Conservation (phyloP, 2,329 filamentous ascomycete species). For the Cladophialophora bantiana region DNA sequence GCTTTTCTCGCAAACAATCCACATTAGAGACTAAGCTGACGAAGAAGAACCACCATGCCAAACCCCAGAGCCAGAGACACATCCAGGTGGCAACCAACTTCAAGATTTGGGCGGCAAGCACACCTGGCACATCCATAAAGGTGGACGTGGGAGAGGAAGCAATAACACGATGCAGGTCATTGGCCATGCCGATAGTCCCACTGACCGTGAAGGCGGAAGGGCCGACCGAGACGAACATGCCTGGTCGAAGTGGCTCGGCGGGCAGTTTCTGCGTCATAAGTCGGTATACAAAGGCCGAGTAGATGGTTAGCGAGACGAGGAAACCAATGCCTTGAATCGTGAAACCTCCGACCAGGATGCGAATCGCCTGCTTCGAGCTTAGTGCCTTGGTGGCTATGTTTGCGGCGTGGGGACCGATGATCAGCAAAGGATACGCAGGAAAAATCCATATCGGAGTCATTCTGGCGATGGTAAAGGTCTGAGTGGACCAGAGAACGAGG, state of each 20-base stretch:
- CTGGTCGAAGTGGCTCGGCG: slow-evolving; percentile 75
- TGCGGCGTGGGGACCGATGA: slow-evolving; percentile 75
- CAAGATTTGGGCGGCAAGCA: slow-evolving; percentile 61
- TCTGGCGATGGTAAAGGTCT: slow-evolving; percentile 74
- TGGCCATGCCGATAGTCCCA: slow-evolving; percentile 66
- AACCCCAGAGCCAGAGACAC: slow-evolving; percentile 79
- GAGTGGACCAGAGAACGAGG: slow-evolving; percentile 72
- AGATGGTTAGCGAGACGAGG: slow-evolving; percentile 76
- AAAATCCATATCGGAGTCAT: slow-evolving; percentile 94
- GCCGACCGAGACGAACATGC: slow-evolving; percentile 85
- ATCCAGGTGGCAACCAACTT: slow-evolving; percentile 67
- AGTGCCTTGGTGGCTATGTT: slow-evolving; percentile 59
- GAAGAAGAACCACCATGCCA: slow-evolving; percentile 86
- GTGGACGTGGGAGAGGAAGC: slow-evolving; percentile 44
- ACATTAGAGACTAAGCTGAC: slow-evolving; percentile 69
- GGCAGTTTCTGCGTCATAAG: slow-evolving; percentile 89
- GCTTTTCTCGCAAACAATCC: slow-evolving; percentile 29
- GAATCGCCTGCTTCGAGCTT: slow-evolving; percentile 53
- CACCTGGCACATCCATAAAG: slow-evolving; percentile 64
- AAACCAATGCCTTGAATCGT: slow-evolving; percentile 71
- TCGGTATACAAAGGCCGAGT: slow-evolving; percentile 81
- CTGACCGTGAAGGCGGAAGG: slow-evolving; percentile 74
- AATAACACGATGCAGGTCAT: slow-evolving; percentile 57
- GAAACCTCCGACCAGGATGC: slow-evolving; percentile 65
- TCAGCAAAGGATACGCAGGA: slow-evolving; percentile 79